Base-by-base conservation (phyloP, 2,329 filamentous ascomycete genomes). In the Thielaviopsis populi region DNA sequence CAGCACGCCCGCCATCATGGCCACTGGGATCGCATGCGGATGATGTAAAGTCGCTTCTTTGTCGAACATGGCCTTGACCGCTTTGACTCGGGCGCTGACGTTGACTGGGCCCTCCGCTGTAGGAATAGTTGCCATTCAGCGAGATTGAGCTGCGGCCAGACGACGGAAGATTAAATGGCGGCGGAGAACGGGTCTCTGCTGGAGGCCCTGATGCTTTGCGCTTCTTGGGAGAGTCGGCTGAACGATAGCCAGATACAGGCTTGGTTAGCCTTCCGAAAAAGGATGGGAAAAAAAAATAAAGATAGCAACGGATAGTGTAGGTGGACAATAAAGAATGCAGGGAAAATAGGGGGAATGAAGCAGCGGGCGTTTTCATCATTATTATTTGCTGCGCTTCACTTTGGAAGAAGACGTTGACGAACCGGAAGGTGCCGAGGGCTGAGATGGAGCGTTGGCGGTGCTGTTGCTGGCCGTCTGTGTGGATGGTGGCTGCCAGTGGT, bases 401-500 rank as follows among this genome's bases (percentile, higher is more conserved):
- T 65, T 65, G 24, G 60, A 62, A 19, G 63, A 62, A 46, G 41
- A 61, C 40, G 41, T 27, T 74, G 78, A 83, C 84, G 83, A 86
- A 83, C 86, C 85, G 76, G 87, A 86, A 70, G 88, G 86, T 67
- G 87, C 87, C 70, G 82, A 82, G 66, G 87, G 86, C 72, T 87
- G 85, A 70, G 84, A 83, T 65, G 81, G 78, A 72, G 78, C 76
- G 68, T 79, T 76, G 66, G 15, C 17, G n/a, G 3, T 46, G 42
- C 42, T 46, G 50, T 17, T 56, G 50, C 30, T 56, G 30, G 30
- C 50, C 17, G 50, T 56, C 27, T 56, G 50, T 5, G 50, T 81
- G 24, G 79, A 81, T 15, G 91, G 91, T 56, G 91, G 91, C 66
- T 92, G 88, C 90, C 91, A 96, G 72, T 95, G 89, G 71, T 95